Base-by-base conservation (phyloP, 1,139 yeast genomes). In the Meyerozyma guilliermondii region DNA sequence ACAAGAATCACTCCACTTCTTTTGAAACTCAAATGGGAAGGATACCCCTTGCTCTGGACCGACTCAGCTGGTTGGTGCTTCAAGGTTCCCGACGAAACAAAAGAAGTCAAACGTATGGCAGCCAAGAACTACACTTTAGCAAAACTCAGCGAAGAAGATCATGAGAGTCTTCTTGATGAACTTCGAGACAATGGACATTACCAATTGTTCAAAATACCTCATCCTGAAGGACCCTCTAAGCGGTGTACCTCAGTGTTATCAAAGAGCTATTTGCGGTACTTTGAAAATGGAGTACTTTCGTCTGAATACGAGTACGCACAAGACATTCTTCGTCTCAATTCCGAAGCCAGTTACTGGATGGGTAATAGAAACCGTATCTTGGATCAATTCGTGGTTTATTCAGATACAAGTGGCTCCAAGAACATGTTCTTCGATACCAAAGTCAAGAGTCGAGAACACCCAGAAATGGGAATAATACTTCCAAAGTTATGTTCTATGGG, bases 401-500 rank as follows among this genome's bases (percentile, higher is more conserved):
- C 62, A 9, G 58, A 62, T 44, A 35, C 49, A 1, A 45, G 42
- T 33, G 50, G 45, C 7, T 52, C 56, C 8, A 55, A 62, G 38
- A 63, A 62, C 41, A 52, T 57, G 22, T 60, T 66, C 33, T 58
- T 60, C 35, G 53, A 51, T 2, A 55, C 61, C 1, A 54, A 58
- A 29, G 53, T 57, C n/a, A 64, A 63, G 31, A 39, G 47, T 5
- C 50, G 50, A 38, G 46, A 50, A 10, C 52, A 64, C 42, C 44
- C 53, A 14, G 70, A 73, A 1, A 58, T 80, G 53, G 96, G 95
- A 0, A 71, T 91, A 42, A 92, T 94, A 24, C 57, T 94, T 14
- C 99, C 99, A 1, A 79, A 80, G 41, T 71, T 91, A 39, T 75
- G 88, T 13, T 78, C 96, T 1, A 94, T 92, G 97, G 99, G 99